Base-by-base conservation (phyloP, 176 grass and related monocot genomes). In the Chloris gayana region DNA sequence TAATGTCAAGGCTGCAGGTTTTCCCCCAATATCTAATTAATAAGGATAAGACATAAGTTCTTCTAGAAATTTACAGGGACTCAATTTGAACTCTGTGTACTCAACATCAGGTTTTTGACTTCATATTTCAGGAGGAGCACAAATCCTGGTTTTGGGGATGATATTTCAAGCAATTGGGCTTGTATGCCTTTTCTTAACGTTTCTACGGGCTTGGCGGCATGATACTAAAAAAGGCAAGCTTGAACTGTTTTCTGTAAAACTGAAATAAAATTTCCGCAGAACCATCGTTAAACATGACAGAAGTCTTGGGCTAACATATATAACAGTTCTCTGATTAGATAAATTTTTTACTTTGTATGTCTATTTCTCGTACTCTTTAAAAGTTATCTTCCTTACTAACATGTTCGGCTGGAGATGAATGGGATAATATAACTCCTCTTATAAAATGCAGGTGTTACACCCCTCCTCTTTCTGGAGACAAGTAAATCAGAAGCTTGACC, bases 131-230 rank as follows among this genome's bases (percentile, higher is more conserved):
- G 46, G 17, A 72, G 29, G 2, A 17, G 35, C 4, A 57, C 24
- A 56, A 42, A 6, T 1, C 37, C 25, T 86, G 15, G 69, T 50
- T 59, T 9, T 21, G 0, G 62, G 37, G 15, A 50, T 78, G 7
- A 34, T 66, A 50, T n/a, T 78, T 34, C 76, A 66, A 78, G 76
- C 61, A 78, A 51, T 66, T 66, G 76, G 76, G 4, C 64, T 78
- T 66, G 41, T 0, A 33, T 78, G 61, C 3, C 61, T 78, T 35
- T 35, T 78, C 42, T 66, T 78, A 44, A 50, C 66, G 61, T 63
- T 78, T 11, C 45, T 78, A 22, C 61, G 13, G 44, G 76, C 47
- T 50, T 78, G 76, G 60, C 61, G 75, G 24, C n/a, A 60, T 22
- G 32, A 57, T 42, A 30, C 6, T 30, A 78, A 78, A 78, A 65